phyloP scores from a whole-genome alignment of 2,329 filamentous ascomycete genomes.

The Epichloe hybrida region DNA sequence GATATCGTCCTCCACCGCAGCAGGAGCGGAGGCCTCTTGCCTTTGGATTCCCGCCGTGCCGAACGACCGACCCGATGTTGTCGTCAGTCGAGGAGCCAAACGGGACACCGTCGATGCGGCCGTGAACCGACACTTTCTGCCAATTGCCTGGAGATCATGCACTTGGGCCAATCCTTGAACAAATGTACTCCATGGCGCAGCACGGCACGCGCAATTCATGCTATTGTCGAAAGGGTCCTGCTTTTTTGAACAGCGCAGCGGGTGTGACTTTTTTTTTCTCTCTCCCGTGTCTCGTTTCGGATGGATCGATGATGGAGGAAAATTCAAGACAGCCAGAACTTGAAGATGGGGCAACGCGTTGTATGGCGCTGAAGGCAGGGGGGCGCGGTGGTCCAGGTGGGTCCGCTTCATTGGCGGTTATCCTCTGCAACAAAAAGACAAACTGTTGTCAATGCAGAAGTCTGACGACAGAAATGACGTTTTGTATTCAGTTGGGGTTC shows the following conservation, averaged over 20 bases:
- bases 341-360: not conserved
- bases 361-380: slow-evolving; percentile 1
- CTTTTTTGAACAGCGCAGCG: not conserved
- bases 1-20: not conserved
- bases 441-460: no score
- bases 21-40: not conserved
- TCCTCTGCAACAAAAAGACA: not conserved
- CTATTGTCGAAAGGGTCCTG: not conserved
- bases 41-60: not conserved
- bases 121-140: not conserved
- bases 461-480: no score
- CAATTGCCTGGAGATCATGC: slow-evolving; percentile 17
- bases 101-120: not conserved
- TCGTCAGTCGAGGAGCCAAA: not conserved
- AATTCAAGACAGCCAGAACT: not conserved
- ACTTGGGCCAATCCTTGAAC: slow-evolving; percentile 30
- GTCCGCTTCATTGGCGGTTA: not conserved
- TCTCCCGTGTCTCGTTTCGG: not conserved
- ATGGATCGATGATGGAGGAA: not conserved
- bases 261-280: not conserved
- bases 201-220: slow-evolving; percentile 37
- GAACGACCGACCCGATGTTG: not conserved
- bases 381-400: not conserved
- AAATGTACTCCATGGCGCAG: slow-evolving; percentile 32
- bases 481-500: no score